Conservation (phyloP, 2,329 filamentous ascomycete species). For the Domatiomyces globalis region DNA sequence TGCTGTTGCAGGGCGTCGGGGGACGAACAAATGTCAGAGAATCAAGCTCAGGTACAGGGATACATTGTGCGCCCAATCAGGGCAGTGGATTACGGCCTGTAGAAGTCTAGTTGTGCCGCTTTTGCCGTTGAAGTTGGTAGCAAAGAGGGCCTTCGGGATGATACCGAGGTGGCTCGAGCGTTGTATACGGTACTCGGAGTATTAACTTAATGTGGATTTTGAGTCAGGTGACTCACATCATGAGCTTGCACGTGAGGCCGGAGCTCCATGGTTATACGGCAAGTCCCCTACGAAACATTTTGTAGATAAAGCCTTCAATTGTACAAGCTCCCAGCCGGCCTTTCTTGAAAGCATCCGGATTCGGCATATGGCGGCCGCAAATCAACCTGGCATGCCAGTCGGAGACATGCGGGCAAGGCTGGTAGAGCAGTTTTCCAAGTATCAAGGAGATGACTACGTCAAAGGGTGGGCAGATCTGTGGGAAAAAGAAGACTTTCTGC, state of each 20-base stretch:
- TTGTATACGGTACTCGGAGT: too few species aligned
- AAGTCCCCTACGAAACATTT: too few species aligned
- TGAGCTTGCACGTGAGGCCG: too few species aligned
- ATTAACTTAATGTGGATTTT: too few species aligned
- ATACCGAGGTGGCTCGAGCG: neutral
- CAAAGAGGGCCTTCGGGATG: neutral
- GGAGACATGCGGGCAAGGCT: conserved; percentile 14
- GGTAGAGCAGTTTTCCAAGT: conserved; percentile 28
- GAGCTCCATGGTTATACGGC: too few species aligned
- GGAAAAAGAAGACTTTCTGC: conserved; percentile 37
- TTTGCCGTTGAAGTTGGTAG: neutral
- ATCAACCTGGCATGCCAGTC: conserved; percentile 1
- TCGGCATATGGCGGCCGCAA: neutral
- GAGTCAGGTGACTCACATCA: too few species aligned
- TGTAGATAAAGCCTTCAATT: too few species aligned
- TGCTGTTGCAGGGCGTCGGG: neutral
- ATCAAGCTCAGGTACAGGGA: neutral
- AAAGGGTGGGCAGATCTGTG: conserved; percentile 44
- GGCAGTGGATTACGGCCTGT: neutral
- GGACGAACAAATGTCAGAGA: neutral
- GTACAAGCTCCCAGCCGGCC: neutral
- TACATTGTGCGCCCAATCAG: neutral
- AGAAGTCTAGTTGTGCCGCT: neutral
- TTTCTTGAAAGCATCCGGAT: neutral
- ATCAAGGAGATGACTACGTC: conserved; percentile 28